Evolutionary conservation across 306 rosid species (phyloP), one percentile per base, ranked within the genome.

Genomic region (Urtica urens): DNA sequence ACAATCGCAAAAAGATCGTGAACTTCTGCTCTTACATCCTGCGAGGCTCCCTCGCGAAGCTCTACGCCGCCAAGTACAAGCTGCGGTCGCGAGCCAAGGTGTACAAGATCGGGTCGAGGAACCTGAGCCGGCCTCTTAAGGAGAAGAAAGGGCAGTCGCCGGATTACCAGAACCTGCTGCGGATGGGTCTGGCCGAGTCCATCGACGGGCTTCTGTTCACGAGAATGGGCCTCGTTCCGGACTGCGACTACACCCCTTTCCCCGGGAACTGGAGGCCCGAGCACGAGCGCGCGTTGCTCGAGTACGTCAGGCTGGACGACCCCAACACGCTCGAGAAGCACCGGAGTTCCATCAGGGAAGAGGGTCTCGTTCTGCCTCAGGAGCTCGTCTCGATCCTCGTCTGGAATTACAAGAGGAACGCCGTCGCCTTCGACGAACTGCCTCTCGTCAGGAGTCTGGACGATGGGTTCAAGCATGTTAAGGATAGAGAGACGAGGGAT

Each of bases 51-150:
- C 90, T 88, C 61, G 97, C 97, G 27, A 88, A 88, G 82, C 86
- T 88, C n/a, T 88, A 84, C 72, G 97, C 97, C 23, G 95, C 97
- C 27, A 88, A 88, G 45, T 88, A 84, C 72, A 88, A 88, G 81
- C 97, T 88, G 45, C 83, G 95, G 0, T 88, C 97, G 5, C 70
- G 95, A n/a, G 97, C 97, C 0, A 88, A 88, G 69, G 97, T 88
- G 15, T 84, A 88, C 68, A 88, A 84, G 73, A 81, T 88, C 49
- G 97, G 93, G 63, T 52, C 93, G 10, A 78, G 95, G 51, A 81
- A 84, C 63, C 72, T 88, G 51, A 74, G 93, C 53, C 93, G 86
- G 20, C 97, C 97, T 4, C 54, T 88, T 67, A 88, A 88, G 75
- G 97, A 88, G 84, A 88, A 68, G 60, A 88, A 88, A 62, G 97